A percentile compares a stretch with the other conserved stretches of the same genome.
Conservation (phyloP, 176 grass and related monocot species). For the bread wheat (Triticum aestivum) region IWGSC_CS_RefSeq_v2.1 NC_057814.1:102734877-102735376, state of each 20-base stretch:
- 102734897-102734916: conserved; percentile 34
- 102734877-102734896: conserved; percentile 42
- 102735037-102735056: conserved; percentile 39
- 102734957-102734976: conserved; percentile 48
- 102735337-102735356: neutral
- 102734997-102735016: conserved; percentile 52
- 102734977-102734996: conserved; percentile 66
- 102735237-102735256: neutral
- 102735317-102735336: neutral
- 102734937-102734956: conserved; percentile 59
- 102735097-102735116: neutral
- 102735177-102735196: too few relatives aligned
- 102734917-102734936: conserved; percentile 30
- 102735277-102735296: neutral
- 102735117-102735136: neutral
- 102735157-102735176: conserved; percentile 9
- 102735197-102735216: neutral
- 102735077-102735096: neutral
- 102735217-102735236: neutral
- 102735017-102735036: conserved; percentile 56
- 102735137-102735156: neutral
- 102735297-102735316: neutral
- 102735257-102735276: neutral
- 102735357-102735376: neutral
- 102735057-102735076: conserved; percentile 34